Evolutionary conservation across 441 rosid genomes (phyloP), one percentile per base, ranked within the genome.

Genomic region (Pelargonium cotyledonis): DNA sequence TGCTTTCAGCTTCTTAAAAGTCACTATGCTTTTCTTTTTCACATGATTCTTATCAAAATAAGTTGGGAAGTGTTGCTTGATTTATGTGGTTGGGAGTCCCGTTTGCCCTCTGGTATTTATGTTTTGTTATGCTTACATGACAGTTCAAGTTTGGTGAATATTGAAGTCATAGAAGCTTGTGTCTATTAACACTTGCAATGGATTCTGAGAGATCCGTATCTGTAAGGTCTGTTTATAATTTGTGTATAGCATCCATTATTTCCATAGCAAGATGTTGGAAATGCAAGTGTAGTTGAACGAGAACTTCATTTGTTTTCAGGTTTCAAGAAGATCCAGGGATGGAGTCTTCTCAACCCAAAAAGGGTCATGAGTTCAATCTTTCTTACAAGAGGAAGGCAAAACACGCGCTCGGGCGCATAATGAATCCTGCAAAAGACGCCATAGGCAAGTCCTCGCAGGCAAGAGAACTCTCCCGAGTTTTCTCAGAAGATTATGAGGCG

Each of bases 401-500:
- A 44, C 38, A 40, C 40, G 9, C 15, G 19, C 61, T 67, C 9
- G 73, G 68, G 46, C 26, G 49, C 65, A 40, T 46, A 16, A 67
- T 40, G 12, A 63, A 21, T 40, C 66, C 65, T 15, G 31, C 16
- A 29, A 73, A 69, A 49, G 71, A 73, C 58, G 68, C 68, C n/a
- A 40, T n/a, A 40, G 64, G 73, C 51, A 78, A 74, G 49, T 65
- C 63, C 57, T 65, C 68, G 9, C 73, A 1, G 0, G 8, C 46
- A 53, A 83, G 68, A 71, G 82, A 26, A 44, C 84, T 85, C 15
- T 80, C 84, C 65, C 79, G 85, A 43, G 91, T 87, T 5, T 87
- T 87, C 75, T 83, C 87, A 0, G 88, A 85, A 75, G 87, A 87
- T 69, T 83, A 79, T 19, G 83, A 79, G 7, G 69, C 5, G 14